Conservation (phyloP, 73 alveolate genomes). For the Chromera velia region DNA sequence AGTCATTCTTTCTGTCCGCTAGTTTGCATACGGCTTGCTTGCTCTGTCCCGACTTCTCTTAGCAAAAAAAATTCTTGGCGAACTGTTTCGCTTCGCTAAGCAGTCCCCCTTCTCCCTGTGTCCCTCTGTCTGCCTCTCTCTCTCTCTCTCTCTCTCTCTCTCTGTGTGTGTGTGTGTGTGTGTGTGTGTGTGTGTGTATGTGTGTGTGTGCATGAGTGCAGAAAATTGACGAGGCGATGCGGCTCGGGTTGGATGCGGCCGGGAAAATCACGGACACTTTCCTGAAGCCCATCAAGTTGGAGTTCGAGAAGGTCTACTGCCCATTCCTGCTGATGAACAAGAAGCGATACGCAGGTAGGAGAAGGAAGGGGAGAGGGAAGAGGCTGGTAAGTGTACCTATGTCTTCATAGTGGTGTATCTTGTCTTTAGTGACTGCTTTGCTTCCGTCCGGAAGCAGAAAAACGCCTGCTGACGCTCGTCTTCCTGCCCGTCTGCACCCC, state of each 20-base stretch:
- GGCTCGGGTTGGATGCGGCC: background rate
- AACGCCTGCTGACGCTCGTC: no score
- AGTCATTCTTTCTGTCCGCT: no score
- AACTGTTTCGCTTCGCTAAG: no score
- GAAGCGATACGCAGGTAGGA: constrained; percentile 61
- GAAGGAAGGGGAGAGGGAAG: background rate
- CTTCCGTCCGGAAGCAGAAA: no score
- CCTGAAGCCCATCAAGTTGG: constrained; percentile 90
- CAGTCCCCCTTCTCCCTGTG: background rate
- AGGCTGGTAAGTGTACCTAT: background rate
- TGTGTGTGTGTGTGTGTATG: constrained; percentile 21
- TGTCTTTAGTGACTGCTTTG: no score
- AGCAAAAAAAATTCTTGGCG: no score
- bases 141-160: background rate
- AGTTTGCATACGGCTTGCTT: no score
- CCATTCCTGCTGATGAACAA: constrained; percentile 94
- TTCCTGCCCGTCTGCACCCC: no score
- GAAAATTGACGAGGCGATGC: constrained; percentile 90
- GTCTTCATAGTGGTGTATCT: background rate
- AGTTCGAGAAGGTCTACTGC: constrained; percentile 91
- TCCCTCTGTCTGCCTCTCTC: background rate
- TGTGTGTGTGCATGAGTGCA: constrained; percentile 56
- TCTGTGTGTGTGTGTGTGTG: background rate
- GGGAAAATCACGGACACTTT: constrained; percentile 66
- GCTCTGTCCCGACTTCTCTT: no score